Evolutionary conservation across 2,329 filamentous ascomycete genomes (phyloP).

Genomic region (Fusarium sarcochroum): DNA sequence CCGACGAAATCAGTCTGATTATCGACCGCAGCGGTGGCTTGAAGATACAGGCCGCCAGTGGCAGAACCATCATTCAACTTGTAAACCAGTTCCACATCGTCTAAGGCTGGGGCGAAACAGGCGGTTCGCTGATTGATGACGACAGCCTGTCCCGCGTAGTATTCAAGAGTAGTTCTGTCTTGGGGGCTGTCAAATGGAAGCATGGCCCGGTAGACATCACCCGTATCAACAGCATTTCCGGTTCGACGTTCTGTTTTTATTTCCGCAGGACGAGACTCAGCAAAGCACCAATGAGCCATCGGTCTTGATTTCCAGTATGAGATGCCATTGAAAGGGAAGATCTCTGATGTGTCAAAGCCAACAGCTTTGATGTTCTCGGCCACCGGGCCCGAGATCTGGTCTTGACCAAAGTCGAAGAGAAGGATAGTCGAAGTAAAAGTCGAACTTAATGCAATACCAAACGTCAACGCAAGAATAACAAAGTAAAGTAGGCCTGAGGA

Average conservation of each 20-base stretch:
- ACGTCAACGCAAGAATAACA: not conserved
- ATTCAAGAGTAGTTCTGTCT: slow-evolving; percentile 11
- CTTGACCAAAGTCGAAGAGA: slow-evolving; percentile 25
- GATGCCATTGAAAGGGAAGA: slow-evolving; percentile 7
- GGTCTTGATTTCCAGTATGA: slow-evolving; percentile 30
- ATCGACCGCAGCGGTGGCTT: not conserved
- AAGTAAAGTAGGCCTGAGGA: not conserved
- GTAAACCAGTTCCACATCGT: not conserved
- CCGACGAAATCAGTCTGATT: not conserved
- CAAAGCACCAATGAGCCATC: slow-evolving; percentile 27
- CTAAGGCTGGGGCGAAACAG: slow-evolving; percentile 5
- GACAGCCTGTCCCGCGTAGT: slow-evolving; percentile 11
- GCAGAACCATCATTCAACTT: not conserved
- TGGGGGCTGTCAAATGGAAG: not conserved
- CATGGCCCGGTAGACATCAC: slow-evolving; percentile 15
- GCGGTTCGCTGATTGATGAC: slow-evolving; percentile 13
- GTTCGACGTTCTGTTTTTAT: slow-evolving; percentile 3
- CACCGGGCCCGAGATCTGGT: not conserved
- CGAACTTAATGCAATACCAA: slow-evolving; percentile 7
- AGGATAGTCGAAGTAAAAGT: slow-evolving; percentile 31
- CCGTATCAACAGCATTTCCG: slow-evolving; percentile 2
- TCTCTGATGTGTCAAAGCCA: slow-evolving; percentile 5
- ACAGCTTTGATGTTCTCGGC: not conserved
- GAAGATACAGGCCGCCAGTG: slow-evolving; percentile 8
- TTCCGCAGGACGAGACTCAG: slow-evolving; percentile 2